A percentile compares a stretch with the other conserved stretches of the same genome.
These are phyloP conservation scores for Pistacia vera DNA, from an alignment of 345 rosid species.

Conservation along the genomic window DNA sequence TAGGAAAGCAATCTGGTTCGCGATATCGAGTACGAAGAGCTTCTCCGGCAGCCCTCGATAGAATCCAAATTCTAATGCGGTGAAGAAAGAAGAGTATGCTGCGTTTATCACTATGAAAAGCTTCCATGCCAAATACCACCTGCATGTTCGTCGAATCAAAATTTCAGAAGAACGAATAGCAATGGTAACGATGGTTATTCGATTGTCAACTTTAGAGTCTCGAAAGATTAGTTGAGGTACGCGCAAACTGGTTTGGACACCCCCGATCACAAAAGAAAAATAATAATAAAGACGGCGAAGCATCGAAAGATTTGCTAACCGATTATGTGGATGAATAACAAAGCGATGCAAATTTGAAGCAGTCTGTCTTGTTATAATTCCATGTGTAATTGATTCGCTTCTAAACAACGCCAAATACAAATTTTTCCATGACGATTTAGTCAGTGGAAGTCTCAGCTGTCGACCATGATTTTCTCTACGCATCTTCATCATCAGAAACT, in stretches of 20 bases:
- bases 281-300: too few relatives aligned
- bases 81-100: slow-evolving; percentile 87
- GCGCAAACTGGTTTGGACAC: too few relatives aligned
- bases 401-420: not conserved
- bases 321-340: slow-evolving; percentile 32
- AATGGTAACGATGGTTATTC: not conserved
- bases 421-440: not conserved
- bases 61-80: slow-evolving; percentile 86
- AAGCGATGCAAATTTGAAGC: not conserved
- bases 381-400: not conserved
- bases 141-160: slow-evolving; percentile 19
- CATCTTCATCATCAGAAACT: not conserved
- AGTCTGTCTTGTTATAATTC: not conserved
- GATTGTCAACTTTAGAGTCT: too few relatives aligned
- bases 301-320: slow-evolving; percentile 14
- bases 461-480: not conserved
- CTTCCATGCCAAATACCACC: slow-evolving; percentile 70
- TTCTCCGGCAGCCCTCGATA: slow-evolving; percentile 78
- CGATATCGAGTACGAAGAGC: slow-evolving; percentile 69
- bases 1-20: slow-evolving; percentile 74
- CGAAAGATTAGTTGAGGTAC: too few relatives aligned
- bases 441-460: not conserved
- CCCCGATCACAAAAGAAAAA: too few relatives aligned
- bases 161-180: not conserved
- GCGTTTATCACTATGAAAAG: slow-evolving; percentile 85